A percentile compares a stretch with the other conserved stretches of the same genome.
Conservation (phyloP, 768 basidiomycete species). For the Boletus subcaerulescens region DNA sequence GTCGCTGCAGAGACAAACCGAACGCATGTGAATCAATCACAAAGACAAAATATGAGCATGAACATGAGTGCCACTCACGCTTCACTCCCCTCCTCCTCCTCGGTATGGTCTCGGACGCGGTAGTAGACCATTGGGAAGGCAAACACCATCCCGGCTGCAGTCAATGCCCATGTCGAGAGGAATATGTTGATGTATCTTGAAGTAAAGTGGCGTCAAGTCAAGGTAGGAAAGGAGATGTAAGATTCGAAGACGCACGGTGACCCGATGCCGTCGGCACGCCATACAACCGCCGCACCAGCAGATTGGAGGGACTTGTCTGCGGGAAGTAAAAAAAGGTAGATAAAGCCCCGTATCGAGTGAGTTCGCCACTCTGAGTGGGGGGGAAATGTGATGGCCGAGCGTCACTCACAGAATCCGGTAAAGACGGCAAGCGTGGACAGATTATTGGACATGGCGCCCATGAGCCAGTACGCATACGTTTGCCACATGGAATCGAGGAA, state of each 20-base stretch:
- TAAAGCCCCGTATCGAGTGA: too few relatives aligned
- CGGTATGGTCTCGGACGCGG: slow-evolving; percentile 60
- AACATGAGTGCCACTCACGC: neutral
- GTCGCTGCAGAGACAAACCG: too few relatives aligned
- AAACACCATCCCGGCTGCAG: slow-evolving; percentile 61
- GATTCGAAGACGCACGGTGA: slow-evolving; percentile 50
- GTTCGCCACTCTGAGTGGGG: too few relatives aligned
- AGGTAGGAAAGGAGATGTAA: neutral
- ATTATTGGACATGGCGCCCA: slow-evolving; percentile 86
- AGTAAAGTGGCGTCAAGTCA: neutral
- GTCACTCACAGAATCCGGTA: slow-evolving; percentile 71
- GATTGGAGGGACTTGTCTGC: slow-evolving; percentile 75
- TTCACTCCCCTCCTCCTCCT: slow-evolving; percentile 54
- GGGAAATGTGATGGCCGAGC: neutral
- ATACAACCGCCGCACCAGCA: slow-evolving; percentile 66
- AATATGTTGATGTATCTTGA: slow-evolving; percentile 67
- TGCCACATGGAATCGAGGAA: slow-evolving; percentile 85
- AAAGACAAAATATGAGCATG: too few relatives aligned
- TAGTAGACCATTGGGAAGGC: slow-evolving; percentile 71
- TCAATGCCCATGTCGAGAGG: slow-evolving; percentile 67
- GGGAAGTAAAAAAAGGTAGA: neutral
- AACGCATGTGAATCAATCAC: too few relatives aligned
- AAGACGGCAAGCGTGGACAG: slow-evolving; percentile 78
- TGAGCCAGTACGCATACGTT: slow-evolving; percentile 78
- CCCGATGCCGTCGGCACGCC: slow-evolving; percentile 64